These are phyloP conservation scores for Prunus dulcis DNA, from an alignment of 306 rosid species.

Conservation along the genomic window DNA sequence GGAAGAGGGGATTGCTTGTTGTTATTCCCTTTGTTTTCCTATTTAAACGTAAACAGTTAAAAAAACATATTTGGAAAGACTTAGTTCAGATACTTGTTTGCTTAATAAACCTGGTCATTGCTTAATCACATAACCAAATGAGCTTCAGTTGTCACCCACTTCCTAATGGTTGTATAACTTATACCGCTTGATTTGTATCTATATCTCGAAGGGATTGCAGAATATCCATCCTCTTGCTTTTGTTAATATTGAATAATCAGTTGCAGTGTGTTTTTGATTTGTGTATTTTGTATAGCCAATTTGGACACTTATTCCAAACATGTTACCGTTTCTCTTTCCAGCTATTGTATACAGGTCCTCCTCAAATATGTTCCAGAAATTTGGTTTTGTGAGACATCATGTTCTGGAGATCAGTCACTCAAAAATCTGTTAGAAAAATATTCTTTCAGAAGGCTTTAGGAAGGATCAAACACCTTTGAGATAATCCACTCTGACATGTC, in stretches of 20 bases:
- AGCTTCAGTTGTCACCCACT: background rate
- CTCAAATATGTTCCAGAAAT: background rate
- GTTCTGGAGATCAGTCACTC: background rate
- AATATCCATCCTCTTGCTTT: too few relatives aligned
- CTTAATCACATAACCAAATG: background rate
- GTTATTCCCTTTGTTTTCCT: too few relatives aligned
- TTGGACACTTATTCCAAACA: background rate
- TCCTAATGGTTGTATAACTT: background rate
- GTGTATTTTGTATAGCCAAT: background rate
- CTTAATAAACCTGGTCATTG: background rate
- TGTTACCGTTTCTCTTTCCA: background rate
- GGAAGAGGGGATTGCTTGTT: too few relatives aligned
- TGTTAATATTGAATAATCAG: background rate
- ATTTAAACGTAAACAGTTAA: background rate
- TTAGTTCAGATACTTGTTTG: background rate
- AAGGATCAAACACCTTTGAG: background rate
- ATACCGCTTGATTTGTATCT: background rate
- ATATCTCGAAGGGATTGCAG: background rate
- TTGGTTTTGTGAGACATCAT: background rate
- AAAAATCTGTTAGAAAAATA: background rate
- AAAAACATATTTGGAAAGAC: background rate
- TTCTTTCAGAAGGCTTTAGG: background rate
- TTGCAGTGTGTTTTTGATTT: background rate
- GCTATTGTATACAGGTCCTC: background rate
- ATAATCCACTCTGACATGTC: slow-evolving; percentile 4